Evolutionary conservation across 352 stramenopile species (phyloP).

Genomic region (Pythium coloratum): DNA sequence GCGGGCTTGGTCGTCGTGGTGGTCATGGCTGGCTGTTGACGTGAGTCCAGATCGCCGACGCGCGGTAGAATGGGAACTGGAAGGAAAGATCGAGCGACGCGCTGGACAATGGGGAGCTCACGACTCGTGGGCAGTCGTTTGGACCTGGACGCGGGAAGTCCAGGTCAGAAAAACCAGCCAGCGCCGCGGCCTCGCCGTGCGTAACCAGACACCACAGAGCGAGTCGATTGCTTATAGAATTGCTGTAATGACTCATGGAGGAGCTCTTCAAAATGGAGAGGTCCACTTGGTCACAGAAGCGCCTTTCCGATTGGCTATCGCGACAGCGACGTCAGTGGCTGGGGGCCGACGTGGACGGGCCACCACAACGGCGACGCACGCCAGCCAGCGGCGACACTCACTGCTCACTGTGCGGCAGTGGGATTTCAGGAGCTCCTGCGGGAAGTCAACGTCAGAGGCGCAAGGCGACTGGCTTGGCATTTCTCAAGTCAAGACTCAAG

Average conservation of each 20-base stretch:
- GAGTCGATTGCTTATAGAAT: background rate
- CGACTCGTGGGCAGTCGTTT: background rate
- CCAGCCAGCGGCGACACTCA: background rate
- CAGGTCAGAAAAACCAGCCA: background rate
- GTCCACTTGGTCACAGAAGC: background rate
- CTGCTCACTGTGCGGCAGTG: background rate
- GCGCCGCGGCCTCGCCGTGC: background rate
- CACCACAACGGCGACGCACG: background rate
- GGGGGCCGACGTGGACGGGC: background rate
- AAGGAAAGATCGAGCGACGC: background rate
- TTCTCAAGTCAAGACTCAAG: too few species aligned
- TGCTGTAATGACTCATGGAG: background rate
- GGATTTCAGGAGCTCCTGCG: background rate
- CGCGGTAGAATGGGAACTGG: background rate
- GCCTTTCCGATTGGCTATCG: background rate
- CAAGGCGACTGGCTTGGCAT: background rate
- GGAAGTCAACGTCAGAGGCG: background rate
- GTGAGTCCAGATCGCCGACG: background rate
- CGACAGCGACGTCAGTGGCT: background rate
- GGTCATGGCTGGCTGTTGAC: background rate
- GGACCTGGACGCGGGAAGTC: background rate
- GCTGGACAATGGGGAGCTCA: background rate
- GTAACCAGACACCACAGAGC: background rate
- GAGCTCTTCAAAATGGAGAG: background rate
- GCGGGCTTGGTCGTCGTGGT: background rate